Conservation (phyloP, 2,329 filamentous ascomycete genomes). For the Xylariaceae sp. region DNA sequence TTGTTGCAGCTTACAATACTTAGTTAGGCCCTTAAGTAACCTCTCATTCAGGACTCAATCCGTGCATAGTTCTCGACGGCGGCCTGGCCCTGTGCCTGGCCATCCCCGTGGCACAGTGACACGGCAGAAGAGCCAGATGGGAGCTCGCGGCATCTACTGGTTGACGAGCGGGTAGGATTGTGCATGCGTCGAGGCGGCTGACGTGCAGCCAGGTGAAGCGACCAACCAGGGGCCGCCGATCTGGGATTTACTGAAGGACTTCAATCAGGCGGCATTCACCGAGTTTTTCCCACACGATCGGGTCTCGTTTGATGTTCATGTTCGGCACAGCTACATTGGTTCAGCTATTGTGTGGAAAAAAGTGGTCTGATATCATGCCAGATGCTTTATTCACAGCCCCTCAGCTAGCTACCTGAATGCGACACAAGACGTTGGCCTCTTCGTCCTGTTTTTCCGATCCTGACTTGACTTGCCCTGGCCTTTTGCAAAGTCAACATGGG, state of each 20-base stretch:
- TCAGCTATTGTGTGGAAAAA: background rate
- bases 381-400: background rate
- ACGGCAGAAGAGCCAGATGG: constrained; percentile 1
- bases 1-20: constrained; percentile 5
- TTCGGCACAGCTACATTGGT: background rate
- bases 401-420: constrained; percentile 3
- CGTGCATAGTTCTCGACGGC: no score
- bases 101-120: background rate
- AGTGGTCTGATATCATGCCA: background rate
- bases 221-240: constrained; percentile 6
- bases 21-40: background rate
- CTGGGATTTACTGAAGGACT: constrained; percentile 8
- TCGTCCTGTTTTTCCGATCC: no score
- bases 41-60: constrained; percentile 6
- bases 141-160: constrained; percentile 3
- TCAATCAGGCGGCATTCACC: background rate
- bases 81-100: constrained; percentile 8
- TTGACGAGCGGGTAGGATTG: background rate
- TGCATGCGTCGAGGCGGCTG: constrained; percentile 15
- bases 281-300: background rate
- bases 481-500: background rate
- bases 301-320: background rate
- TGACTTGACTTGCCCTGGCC: background rate
- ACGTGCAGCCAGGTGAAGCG: constrained; percentile 15
- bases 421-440: no score